A percentile compares a stretch with the other conserved stretches of the same genome.
Conservation (phyloP, 768 basidiomycete species). For the Strobilomyces dryophilus region DNA sequence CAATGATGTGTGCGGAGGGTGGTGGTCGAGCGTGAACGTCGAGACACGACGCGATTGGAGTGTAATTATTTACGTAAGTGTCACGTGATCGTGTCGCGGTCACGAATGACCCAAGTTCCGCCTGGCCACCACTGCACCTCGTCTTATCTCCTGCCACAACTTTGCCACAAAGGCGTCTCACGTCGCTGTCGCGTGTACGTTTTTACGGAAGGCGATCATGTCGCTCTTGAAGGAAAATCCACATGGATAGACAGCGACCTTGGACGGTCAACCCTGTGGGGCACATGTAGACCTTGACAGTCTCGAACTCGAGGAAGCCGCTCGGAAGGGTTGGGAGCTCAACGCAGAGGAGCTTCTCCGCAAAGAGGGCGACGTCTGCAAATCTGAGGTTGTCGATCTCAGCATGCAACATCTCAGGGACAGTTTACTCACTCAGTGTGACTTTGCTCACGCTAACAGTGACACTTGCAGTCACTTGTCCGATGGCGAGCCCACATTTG, state of each 20-base stretch:
- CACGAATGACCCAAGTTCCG: no score
- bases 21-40: no score
- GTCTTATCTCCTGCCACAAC: no score
- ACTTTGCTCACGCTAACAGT: slow-evolving; percentile 4
- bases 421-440: neutral
- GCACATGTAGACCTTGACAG: slow-evolving; percentile 1
- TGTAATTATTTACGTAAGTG: no score
- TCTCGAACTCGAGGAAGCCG: slow-evolving; percentile 8
- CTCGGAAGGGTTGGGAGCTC: slow-evolving; percentile 3
- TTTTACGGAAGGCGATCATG: slow-evolving; percentile 5
- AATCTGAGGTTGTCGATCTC: slow-evolving; percentile 9
- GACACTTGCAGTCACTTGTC: neutral
- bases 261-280: neutral
- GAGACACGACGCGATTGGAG: no score
- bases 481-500: slow-evolving; percentile 3
- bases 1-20: no score
- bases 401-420: neutral
- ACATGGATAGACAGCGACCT: neutral
- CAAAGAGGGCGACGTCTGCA: slow-evolving; percentile 2
- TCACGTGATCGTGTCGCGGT: no score
- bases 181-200: neutral
- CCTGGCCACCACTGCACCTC: no score
- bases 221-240: slow-evolving; percentile 6
- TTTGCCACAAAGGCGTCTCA: no score
- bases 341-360: slow-evolving; percentile 1